phyloP scores from a whole-genome alignment of 2,329 filamentous ascomycete species.

The Botrytis hyacinthi region DNA sequence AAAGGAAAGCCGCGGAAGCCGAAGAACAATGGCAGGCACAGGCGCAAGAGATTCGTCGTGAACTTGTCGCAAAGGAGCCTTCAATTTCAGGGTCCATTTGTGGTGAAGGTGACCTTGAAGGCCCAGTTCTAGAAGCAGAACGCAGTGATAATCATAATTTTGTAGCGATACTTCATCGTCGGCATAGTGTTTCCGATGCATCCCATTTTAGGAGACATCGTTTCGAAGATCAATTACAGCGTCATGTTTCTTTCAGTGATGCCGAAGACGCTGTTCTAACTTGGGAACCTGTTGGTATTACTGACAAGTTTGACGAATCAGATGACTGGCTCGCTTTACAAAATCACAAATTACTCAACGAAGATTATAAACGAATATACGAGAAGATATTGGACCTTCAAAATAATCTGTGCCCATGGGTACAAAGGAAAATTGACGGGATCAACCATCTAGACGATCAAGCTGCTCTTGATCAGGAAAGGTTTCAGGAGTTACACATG shows the following conservation, averaged over 20 bases:
- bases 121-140: conserved; percentile 50
- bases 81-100: conserved; percentile 59
- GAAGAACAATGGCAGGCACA: conserved; percentile 37
- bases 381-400: conserved; percentile 52
- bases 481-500: conserved; percentile 65
- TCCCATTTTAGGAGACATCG: conserved; percentile 38
- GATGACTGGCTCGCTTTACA: conserved; percentile 39
- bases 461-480: conserved; percentile 61
- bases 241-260: conserved; percentile 71
- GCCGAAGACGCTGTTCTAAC: conserved; percentile 71
- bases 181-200: conserved; percentile 54
- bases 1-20: conserved; percentile 27
- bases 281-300: conserved; percentile 57
- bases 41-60: conserved; percentile 46
- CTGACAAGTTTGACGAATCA: conserved; percentile 38
- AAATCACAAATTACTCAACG: conserved; percentile 43
- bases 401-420: conserved; percentile 58
- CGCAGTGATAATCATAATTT: conserved; percentile 44
- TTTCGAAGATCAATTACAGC: conserved; percentile 64
- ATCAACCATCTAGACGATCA: conserved; percentile 60
- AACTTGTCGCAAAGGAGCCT: conserved; percentile 45
- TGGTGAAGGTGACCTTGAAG: conserved; percentile 58
- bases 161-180: conserved; percentile 56
- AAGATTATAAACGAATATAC: conserved; percentile 57
- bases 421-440: conserved; percentile 52